Conservation (phyloP, 345 rosid genomes). For the Lepidium aucheri region DNA sequence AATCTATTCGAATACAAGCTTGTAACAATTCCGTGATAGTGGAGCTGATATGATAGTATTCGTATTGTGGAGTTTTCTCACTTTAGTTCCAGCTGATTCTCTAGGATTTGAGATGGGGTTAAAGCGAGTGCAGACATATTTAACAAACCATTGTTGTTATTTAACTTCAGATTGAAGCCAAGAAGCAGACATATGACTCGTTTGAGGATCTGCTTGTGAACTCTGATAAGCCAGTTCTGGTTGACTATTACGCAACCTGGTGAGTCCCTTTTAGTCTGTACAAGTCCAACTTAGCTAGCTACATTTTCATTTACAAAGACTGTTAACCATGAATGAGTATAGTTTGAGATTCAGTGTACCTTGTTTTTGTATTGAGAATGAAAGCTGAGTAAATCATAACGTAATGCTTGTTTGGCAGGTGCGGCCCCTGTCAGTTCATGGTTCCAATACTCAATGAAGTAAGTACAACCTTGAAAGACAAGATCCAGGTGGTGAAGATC, state of each 20-base stretch:
- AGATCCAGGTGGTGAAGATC: slow-evolving; percentile 76
- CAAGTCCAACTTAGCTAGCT: background rate
- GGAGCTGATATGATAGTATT: background rate
- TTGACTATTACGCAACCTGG: slow-evolving; percentile 94
- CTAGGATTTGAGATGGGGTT: background rate
- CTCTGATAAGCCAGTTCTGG: slow-evolving; percentile 72
- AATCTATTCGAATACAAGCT: background rate
- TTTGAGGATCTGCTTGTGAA: slow-evolving; percentile 63
- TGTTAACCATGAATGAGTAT: background rate
- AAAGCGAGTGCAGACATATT: background rate
- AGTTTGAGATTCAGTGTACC: background rate
- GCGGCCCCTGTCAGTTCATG: slow-evolving; percentile 96
- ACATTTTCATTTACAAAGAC: background rate
- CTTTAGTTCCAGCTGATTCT: background rate
- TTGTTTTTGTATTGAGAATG: background rate
- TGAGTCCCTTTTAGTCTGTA: slow-evolving; percentile 16
- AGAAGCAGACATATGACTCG: slow-evolving; percentile 63
- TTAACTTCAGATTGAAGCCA: slow-evolving; percentile 49
- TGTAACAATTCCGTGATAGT: background rate
- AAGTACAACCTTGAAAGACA: slow-evolving; percentile 53
- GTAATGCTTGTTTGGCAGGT: slow-evolving; percentile 41
- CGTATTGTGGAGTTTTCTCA: background rate
- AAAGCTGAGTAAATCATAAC: background rate
- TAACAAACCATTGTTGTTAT: background rate
- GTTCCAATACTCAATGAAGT: slow-evolving; percentile 78